Conservation (phyloP, 192 early-diverging fungal species). For the Podila clonocystis region DNA sequence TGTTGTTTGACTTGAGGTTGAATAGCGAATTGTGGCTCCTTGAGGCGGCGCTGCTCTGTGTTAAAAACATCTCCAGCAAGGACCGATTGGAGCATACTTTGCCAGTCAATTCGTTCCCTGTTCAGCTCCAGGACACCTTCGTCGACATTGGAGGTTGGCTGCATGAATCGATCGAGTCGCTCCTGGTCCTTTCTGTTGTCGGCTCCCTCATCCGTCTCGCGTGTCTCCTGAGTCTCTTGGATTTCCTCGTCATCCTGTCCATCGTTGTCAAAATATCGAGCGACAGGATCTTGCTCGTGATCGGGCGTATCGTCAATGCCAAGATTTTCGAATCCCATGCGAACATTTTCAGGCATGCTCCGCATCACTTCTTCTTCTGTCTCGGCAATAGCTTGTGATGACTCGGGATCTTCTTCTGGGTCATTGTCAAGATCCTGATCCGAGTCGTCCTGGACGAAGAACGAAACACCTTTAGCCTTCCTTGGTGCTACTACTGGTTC, state of each 20-base stretch:
- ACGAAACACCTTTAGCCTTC: background rate
- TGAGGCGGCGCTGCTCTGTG: conserved; percentile 80
- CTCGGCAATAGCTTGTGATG: conserved; percentile 3
- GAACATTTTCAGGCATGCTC: conserved; percentile 5
- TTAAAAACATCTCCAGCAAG: conserved; percentile 85
- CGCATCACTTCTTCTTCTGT: conserved; percentile 17
- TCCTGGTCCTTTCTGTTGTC: conserved; percentile 42
- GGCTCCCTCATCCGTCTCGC: background rate
- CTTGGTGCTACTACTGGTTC: background rate
- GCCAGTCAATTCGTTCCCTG: conserved; percentile 84
- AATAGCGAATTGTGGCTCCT: conserved; percentile 52
- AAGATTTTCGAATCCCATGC: conserved; percentile 16
- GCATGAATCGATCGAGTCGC: conserved; percentile 46
- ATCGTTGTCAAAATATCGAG: conserved; percentile 36
- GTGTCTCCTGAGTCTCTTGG: background rate
- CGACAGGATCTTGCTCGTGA: conserved; percentile 26
- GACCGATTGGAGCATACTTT: conserved; percentile 84
- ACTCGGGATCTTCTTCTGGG: background rate
- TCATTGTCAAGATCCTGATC: conserved; percentile 32
- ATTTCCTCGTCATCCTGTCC: conserved; percentile 7
- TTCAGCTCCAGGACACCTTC: conserved; percentile 44
- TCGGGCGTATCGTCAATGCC: conserved; percentile 10
- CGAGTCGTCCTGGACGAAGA: conserved; percentile 5
- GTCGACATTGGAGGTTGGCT: conserved; percentile 39
- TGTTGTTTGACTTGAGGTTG: conserved; percentile 56